phyloP scores from a whole-genome alignment of 257 asterid species.

The Petunia secreta region DNA sequence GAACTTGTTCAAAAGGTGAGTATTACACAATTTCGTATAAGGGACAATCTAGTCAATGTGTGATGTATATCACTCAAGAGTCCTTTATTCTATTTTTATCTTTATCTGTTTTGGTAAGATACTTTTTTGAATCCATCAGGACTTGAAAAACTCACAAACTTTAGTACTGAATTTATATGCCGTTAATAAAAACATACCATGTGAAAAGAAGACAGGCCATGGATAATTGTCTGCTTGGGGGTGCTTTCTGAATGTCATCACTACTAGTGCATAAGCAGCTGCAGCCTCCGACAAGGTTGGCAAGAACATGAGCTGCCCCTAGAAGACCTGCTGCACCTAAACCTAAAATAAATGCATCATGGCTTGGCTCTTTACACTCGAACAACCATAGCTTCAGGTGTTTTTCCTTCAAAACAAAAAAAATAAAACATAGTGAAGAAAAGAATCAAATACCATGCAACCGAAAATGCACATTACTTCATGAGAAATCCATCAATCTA shows the following conservation, averaged over 20 bases:
- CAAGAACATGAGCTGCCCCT: conserved; percentile 62
- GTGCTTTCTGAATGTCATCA: conserved; percentile 53
- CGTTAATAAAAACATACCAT: conserved; percentile 44
- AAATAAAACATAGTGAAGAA: background rate
- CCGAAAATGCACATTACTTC: too few species aligned
- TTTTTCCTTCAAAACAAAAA: conserved; percentile 49
- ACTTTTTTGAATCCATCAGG: too few species aligned
- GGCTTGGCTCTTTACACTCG: conserved; percentile 93
- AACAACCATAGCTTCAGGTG: conserved; percentile 76
- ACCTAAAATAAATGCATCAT: conserved; percentile 74
- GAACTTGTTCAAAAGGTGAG: too few species aligned
- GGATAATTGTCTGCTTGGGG: conserved; percentile 67
- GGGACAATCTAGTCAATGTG: too few species aligned
- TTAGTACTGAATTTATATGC: too few species aligned
- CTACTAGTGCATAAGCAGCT: conserved; percentile 37
- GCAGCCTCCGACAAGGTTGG: conserved; percentile 73
- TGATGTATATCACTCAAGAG: too few species aligned
- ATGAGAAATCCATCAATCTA: too few species aligned
- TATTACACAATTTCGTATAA: too few species aligned
- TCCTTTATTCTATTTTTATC: too few species aligned
- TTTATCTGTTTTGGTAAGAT: too few species aligned
- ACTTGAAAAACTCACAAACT: too few species aligned
- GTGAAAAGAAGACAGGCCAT: conserved; percentile 61
- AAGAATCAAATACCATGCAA: too few species aligned
- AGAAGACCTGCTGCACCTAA: conserved; percentile 70